phyloP scores from a whole-genome alignment of 805 yeast genomes.

The Monosporozyma siamensis region DNA sequence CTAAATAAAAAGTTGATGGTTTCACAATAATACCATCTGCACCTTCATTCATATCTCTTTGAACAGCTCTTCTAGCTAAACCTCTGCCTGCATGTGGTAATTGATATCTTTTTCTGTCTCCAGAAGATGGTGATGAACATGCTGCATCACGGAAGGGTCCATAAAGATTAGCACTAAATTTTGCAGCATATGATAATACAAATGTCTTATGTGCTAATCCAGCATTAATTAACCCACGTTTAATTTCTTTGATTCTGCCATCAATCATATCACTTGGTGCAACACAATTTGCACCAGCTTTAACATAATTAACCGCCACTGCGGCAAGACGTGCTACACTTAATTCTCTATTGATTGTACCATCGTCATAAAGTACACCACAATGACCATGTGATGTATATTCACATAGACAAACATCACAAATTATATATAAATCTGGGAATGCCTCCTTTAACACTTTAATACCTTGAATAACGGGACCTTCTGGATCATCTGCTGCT shows the following conservation, averaged over 20 bases:
- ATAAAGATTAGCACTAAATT: slow-evolving; percentile 81
- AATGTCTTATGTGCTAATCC: slow-evolving; percentile 80
- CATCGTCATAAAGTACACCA: slow-evolving; percentile 83
- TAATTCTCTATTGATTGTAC: slow-evolving; percentile 63
- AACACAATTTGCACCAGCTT: slow-evolving; percentile 90
- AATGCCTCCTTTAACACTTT: slow-evolving; percentile 52
- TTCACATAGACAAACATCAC: slow-evolving; percentile 95
- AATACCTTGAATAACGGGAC: slow-evolving; percentile 83
- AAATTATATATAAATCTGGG: slow-evolving; percentile 79
- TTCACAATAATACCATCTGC: slow-evolving; percentile 93
- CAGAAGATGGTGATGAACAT: slow-evolving; percentile 77
- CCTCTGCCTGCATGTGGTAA: slow-evolving; percentile 91
- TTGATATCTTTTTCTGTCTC: slow-evolving; percentile 90
- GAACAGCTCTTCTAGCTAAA: slow-evolving; percentile 82
- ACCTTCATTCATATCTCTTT: slow-evolving; percentile 83
- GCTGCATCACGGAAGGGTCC: slow-evolving; percentile 99
- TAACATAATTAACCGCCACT: slow-evolving; percentile 90
- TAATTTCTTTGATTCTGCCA: slow-evolving; percentile 85
- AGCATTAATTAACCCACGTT: slow-evolving; percentile 69
- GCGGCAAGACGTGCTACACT: slow-evolving; percentile 82
- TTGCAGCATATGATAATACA: slow-evolving; percentile 90
- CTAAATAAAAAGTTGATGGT: slow-evolving; percentile 92
- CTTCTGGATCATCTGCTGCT: slow-evolving; percentile 90
- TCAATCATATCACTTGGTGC: slow-evolving; percentile 98
- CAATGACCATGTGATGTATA: slow-evolving; percentile 98